Conservation (phyloP, 305 asterid genomes). For the Coffea humblotiana region DNA sequence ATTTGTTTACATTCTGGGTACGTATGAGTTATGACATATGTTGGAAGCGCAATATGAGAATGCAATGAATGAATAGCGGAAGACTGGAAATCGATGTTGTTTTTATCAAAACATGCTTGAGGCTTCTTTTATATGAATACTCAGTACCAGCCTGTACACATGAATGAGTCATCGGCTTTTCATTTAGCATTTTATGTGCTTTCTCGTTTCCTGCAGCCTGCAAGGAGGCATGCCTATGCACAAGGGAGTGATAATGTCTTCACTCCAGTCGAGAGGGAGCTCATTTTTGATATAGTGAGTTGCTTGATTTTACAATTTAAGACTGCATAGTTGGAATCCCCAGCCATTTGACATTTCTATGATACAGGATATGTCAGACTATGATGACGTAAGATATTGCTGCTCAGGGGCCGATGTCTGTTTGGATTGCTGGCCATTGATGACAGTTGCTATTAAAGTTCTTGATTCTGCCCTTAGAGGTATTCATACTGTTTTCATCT, state of each 20-base stretch:
- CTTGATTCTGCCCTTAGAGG: conserved; percentile 95
- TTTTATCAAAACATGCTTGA: neutral
- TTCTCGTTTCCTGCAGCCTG: conserved; percentile 56
- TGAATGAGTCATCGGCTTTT: conserved; percentile 7
- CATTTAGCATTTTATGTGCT: conserved; percentile 9
- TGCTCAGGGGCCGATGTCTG: conserved; percentile 97
- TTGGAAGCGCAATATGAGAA: neutral
- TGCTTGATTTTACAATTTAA: conserved; percentile 6
- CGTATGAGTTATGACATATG: neutral
- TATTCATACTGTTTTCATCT: conserved; percentile 19
- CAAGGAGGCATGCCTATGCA: conserved; percentile 81
- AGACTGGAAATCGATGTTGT: neutral
- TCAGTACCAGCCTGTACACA: neutral
- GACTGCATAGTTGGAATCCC: conserved; percentile 7
- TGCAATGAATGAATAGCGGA: neutral
- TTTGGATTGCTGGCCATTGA: conserved; percentile 89
- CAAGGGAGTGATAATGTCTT: conserved; percentile 75
- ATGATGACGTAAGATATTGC: conserved; percentile 95
- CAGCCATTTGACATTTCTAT: neutral
- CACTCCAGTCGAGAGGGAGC: conserved; percentile 80
- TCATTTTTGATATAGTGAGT: conserved; percentile 89
- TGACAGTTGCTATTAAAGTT: conserved; percentile 90
- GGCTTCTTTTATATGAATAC: neutral
- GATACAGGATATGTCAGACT: conserved; percentile 81
- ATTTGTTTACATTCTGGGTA: neutral